These are phyloP conservation scores for Polyrhizophydium stewartii DNA, from an alignment of 371 early-diverging fungal genomes.

Conservation along the genomic window DNA sequence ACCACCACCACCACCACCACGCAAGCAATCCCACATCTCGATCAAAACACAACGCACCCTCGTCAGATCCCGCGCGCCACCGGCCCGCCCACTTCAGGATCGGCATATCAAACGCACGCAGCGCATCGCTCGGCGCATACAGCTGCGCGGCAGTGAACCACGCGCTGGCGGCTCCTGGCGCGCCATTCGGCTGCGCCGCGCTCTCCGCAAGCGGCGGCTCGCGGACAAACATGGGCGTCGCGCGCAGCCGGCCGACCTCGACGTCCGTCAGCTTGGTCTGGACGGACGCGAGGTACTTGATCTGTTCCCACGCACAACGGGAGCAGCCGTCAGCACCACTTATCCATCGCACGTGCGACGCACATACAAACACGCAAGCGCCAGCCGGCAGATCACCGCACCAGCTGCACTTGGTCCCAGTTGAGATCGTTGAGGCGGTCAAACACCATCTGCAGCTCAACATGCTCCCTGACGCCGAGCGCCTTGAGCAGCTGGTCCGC, in stretches of 20 bases:
- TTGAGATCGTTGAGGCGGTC: slow-evolving; percentile 74
- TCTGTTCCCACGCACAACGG: not conserved
- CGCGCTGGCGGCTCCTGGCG: not conserved
- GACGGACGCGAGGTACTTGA: slow-evolving; percentile 74
- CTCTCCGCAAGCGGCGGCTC: slow-evolving; percentile 7
- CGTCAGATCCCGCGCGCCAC: slow-evolving; percentile 41
- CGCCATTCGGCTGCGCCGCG: no score
- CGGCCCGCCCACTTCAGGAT: slow-evolving; percentile 66
- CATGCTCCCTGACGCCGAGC: slow-evolving; percentile 87
- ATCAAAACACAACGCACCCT: slow-evolving; percentile 66
- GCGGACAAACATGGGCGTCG: slow-evolving; percentile 65
- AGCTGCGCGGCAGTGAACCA: slow-evolving; percentile 61
- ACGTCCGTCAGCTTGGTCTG: slow-evolving; percentile 53
- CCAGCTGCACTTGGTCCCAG: slow-evolving; percentile 83
- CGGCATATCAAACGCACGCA: slow-evolving; percentile 60
- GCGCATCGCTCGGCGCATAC: slow-evolving; percentile 63
- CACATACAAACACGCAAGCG: not conserved
- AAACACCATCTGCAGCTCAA: slow-evolving; percentile 83
- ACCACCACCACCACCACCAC: no score
- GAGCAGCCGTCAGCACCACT: not conserved
- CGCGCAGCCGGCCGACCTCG: slow-evolving; percentile 61
- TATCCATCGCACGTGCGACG: not conserved
- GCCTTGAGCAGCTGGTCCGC: slow-evolving; percentile 56
- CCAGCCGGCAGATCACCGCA: not conserved
- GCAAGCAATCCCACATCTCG: no score